phyloP scores from a whole-genome alignment of 371 early-diverging fungal species.

The Lichtheimia corymbifera region DNA sequence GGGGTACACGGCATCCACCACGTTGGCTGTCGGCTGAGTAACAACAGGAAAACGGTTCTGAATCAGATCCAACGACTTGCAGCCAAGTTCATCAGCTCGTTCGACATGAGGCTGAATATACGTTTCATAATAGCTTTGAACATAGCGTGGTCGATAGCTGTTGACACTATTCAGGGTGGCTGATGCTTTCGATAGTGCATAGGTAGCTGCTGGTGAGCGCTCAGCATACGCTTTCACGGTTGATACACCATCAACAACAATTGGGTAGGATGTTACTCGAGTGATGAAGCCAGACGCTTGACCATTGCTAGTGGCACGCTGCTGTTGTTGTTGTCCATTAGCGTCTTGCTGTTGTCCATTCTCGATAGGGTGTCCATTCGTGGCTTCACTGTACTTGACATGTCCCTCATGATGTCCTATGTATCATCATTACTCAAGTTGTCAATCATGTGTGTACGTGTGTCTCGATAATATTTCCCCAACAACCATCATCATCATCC shows the following conservation, averaged over 20 bases:
- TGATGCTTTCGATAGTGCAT: constrained; percentile 47
- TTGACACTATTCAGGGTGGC: constrained; percentile 40
- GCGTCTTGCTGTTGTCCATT: constrained; percentile 1
- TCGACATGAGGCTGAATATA: constrained; percentile 59
- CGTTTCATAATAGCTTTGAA: constrained; percentile 47
- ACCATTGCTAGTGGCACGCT: neutral
- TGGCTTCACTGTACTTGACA: constrained; percentile 26
- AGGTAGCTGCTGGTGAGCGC: constrained; percentile 50
- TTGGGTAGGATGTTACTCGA: constrained; percentile 63
- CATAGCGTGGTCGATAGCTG: constrained; percentile 50
- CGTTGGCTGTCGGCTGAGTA: constrained; percentile 60
- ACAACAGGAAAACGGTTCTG: constrained; percentile 67
- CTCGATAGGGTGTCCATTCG: constrained; percentile 18
- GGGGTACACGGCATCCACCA: constrained; percentile 52
- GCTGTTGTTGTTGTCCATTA: neutral
- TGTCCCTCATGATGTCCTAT: constrained; percentile 26
- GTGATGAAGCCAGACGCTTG: constrained; percentile 34
- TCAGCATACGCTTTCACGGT: constrained; percentile 53
- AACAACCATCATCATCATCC: no score
- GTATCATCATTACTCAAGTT: neutral
- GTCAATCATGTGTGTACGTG: no score
- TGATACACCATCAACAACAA: constrained; percentile 61
- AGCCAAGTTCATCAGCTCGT: constrained; percentile 62
- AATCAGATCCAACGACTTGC: constrained; percentile 64
- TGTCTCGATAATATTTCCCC: no score